These are phyloP conservation scores for Verticillium isaacii DNA, from an alignment of 2,329 filamentous ascomycete genomes.

Conservation along the genomic window DNA sequence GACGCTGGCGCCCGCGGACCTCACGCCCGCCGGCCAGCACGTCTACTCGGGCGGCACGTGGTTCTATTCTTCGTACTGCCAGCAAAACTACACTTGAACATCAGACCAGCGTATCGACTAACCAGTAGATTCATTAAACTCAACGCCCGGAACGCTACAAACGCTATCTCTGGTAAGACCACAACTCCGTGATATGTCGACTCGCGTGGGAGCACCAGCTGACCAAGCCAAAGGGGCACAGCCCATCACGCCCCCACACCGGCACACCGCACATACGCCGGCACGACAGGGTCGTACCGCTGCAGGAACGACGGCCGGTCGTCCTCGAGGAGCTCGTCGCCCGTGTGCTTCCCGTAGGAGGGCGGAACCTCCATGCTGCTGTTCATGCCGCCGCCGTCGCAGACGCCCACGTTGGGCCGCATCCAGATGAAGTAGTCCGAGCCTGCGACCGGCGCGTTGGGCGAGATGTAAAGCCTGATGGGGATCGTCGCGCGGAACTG, in stretches of 20 bases:
- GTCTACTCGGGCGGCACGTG: neutral
- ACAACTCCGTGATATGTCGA: no score
- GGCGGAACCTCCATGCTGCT: neutral
- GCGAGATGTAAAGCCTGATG: constrained; percentile 2
- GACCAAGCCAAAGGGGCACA: neutral
- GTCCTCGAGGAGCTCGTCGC: neutral
- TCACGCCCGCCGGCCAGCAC: neutral
- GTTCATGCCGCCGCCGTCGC: neutral
- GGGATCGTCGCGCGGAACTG: neutral
- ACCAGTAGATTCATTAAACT: no score
- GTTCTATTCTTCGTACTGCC: neutral
- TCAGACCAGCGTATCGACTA: no score
- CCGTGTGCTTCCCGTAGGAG: neutral
- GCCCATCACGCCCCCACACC: neutral
- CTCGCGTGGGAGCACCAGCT: no score
- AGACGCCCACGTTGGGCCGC: neutral
- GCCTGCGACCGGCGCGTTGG: constrained; percentile 1
- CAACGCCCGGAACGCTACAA: no score
- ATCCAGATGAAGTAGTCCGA: neutral
- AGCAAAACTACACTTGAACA: neutral
- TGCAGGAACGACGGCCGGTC: neutral
- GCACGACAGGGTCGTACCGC: neutral
- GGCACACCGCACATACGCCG: neutral
- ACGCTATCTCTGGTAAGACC: no score
- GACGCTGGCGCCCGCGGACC: neutral